A percentile compares a stretch with the other conserved stretches of the same genome.
phyloP scores from a whole-genome alignment of 441 rosid species.

The Mallotus japonicus region DNA sequence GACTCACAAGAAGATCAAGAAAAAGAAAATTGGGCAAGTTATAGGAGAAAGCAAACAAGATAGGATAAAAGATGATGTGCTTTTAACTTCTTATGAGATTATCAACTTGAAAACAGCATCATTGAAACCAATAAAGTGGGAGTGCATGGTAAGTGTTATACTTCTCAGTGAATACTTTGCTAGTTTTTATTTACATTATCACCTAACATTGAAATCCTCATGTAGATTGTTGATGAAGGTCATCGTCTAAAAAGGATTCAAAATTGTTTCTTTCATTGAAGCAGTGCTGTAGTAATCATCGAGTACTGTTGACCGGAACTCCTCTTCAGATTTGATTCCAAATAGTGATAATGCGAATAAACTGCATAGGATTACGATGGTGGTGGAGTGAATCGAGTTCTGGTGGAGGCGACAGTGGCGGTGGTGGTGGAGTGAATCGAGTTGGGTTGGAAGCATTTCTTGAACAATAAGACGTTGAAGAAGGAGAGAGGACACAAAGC shows the following conservation, averaged over 20 bases:
- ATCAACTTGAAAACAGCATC: conserved; percentile 79
- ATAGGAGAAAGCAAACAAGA: conserved; percentile 86
- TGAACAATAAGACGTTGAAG: too few relatives aligned
- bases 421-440: too few relatives aligned
- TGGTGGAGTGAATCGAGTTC: too few relatives aligned
- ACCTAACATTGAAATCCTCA: conserved; percentile 31
- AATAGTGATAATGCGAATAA: conserved; percentile 22
- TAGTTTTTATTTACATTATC: conserved; percentile 17
- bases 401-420: too few relatives aligned
- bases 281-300: conserved; percentile 83
- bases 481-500: too few relatives aligned
- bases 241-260: conserved; percentile 98
- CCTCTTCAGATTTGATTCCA: conserved; percentile 84
- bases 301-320: conserved; percentile 97
- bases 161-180: conserved; percentile 21
- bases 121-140: conserved; percentile 92
- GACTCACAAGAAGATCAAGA: conserved; percentile 68
- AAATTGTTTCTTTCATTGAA: conserved; percentile 82
- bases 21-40: conserved; percentile 80
- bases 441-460: too few relatives aligned
- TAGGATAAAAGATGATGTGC: conserved; percentile 94
- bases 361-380: background rate
- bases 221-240: conserved; percentile 99
- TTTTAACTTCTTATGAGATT: conserved; percentile 98
- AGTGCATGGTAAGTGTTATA: conserved; percentile 78